Percentiles rank a stretch among this genome's conserved stretches.
phyloP scores from a whole-genome alignment of 352 stramenopile species.

The Globisporangium nunn region DNA sequence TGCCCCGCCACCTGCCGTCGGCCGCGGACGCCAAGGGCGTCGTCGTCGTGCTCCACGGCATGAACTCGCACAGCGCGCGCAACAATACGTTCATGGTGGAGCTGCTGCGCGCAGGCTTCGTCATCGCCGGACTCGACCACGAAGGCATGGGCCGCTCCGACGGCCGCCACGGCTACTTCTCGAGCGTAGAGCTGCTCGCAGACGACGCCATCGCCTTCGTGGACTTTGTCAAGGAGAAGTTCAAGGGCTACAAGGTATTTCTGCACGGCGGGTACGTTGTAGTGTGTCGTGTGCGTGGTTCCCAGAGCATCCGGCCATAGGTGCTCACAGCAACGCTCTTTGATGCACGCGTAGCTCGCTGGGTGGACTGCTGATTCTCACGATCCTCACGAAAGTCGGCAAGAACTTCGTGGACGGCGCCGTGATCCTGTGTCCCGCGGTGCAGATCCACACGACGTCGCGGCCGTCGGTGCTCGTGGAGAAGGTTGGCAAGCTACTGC shows the following conservation, averaged over 20 bases:
- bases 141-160: constrained; percentile 75
- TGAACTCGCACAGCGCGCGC: constrained; percentile 77
- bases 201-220: constrained; percentile 68
- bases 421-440: constrained; percentile 60
- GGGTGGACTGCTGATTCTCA: constrained; percentile 56
- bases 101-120: constrained; percentile 50
- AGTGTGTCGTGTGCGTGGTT: not conserved
- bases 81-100: constrained; percentile 73
- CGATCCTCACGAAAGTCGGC: constrained; percentile 40
- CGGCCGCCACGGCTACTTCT: constrained; percentile 71
- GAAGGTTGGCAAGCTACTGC: constrained; percentile 39
- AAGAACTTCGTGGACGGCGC: constrained; percentile 53
- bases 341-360: constrained; percentile 38
- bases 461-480: constrained; percentile 40
- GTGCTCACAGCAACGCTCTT: not conserved
- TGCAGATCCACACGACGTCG: constrained; percentile 57
- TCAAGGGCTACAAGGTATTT: constrained; percentile 62
- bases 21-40: constrained; percentile 29
- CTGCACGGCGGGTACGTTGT: constrained; percentile 48
- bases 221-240: constrained; percentile 44
- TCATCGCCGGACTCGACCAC: constrained; percentile 59
- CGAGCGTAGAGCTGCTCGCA: constrained; percentile 44
- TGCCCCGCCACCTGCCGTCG: constrained; percentile 35
- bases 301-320: too few relatives aligned
- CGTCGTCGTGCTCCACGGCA: constrained; percentile 65